Percentiles rank a stretch among this genome's conserved stretches.
phyloP scores from a whole-genome alignment of 2,329 filamentous ascomycete species.

The Zymoseptoria crescenta region DNA sequence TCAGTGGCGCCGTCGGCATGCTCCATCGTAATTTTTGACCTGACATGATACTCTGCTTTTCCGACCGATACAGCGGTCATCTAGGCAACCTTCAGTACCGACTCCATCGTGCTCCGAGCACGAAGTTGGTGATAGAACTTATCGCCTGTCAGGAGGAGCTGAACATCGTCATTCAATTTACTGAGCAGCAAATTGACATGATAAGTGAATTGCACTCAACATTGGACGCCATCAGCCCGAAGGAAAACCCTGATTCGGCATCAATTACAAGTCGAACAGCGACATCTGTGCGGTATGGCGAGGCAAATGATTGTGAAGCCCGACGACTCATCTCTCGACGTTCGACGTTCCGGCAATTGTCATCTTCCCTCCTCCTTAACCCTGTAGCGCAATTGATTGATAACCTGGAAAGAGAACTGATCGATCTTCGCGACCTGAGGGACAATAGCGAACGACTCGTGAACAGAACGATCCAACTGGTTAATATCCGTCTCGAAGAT shows the following conservation, averaged over 20 bases:
- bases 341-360: slow-evolving; percentile 33
- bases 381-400: slow-evolving; percentile 34
- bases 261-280: slow-evolving; percentile 1
- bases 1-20: slow-evolving; percentile 37
- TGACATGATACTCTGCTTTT: slow-evolving; percentile 34
- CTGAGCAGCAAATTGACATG: slow-evolving; percentile 35
- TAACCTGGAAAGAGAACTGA: slow-evolving; percentile 35
- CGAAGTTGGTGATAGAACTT: slow-evolving; percentile 39
- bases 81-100: slow-evolving; percentile 37
- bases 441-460: slow-evolving; percentile 38
- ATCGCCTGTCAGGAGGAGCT: slow-evolving; percentile 39
- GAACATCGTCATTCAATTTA: slow-evolving; percentile 39
- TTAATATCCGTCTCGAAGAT: slow-evolving; percentile 40
- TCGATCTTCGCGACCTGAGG: slow-evolving; percentile 34
- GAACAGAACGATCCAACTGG: slow-evolving; percentile 37
- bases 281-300: slow-evolving; percentile 1
- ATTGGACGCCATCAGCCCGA: background rate
- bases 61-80: slow-evolving; percentile 37
- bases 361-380: slow-evolving; percentile 31
- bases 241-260: background rate
- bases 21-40: slow-evolving; percentile 38
- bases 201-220: slow-evolving; percentile 25
- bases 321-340: slow-evolving; percentile 18
- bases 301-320: slow-evolving; percentile 6
- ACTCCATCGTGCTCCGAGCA: slow-evolving; percentile 35